These are phyloP conservation scores for Mucor irregularis DNA, from an alignment of 371 early-diverging fungal genomes.

Conservation along the genomic window DNA sequence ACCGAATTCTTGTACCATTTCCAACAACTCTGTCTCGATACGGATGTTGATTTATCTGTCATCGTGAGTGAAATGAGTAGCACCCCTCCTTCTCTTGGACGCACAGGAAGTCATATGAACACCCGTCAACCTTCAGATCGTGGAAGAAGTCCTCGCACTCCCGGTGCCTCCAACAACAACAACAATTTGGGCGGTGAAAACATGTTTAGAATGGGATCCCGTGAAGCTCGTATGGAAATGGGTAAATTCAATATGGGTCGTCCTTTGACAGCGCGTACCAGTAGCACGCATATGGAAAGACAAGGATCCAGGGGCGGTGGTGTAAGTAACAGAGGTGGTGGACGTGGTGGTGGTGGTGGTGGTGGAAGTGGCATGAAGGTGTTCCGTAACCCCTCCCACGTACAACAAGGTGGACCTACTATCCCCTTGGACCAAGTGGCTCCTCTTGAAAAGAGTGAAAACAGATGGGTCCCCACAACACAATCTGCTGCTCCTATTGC, in stretches of 20 bases:
- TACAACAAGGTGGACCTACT: slow-evolving; percentile 49
- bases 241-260: slow-evolving; percentile 54
- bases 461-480: slow-evolving; percentile 77
- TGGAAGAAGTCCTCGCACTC: slow-evolving; percentile 52
- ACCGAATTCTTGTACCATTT: slow-evolving; percentile 82
- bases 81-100: background rate
- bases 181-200: slow-evolving; percentile 40
- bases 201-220: slow-evolving; percentile 47
- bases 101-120: slow-evolving; percentile 8
- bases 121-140: slow-evolving; percentile 60
- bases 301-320: slow-evolving; percentile 43
- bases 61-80: slow-evolving; percentile 19
- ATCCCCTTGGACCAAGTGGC: slow-evolving; percentile 65
- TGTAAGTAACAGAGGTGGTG: slow-evolving; percentile 1
- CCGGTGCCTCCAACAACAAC: slow-evolving; percentile 28
- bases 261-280: slow-evolving; percentile 46
- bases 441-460: slow-evolving; percentile 79
- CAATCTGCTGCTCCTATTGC: slow-evolving; percentile 8
- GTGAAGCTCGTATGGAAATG: slow-evolving; percentile 48
- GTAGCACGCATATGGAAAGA: slow-evolving; percentile 45
- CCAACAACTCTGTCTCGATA: slow-evolving; percentile 61
- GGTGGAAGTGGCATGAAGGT: slow-evolving; percentile 32
- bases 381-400: slow-evolving; percentile 39
- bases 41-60: slow-evolving; percentile 67
- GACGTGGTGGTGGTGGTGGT: slow-evolving; percentile 40